Conservation (phyloP, 179 eudicot genomes). For the Amaranthus tricolor region DNA sequence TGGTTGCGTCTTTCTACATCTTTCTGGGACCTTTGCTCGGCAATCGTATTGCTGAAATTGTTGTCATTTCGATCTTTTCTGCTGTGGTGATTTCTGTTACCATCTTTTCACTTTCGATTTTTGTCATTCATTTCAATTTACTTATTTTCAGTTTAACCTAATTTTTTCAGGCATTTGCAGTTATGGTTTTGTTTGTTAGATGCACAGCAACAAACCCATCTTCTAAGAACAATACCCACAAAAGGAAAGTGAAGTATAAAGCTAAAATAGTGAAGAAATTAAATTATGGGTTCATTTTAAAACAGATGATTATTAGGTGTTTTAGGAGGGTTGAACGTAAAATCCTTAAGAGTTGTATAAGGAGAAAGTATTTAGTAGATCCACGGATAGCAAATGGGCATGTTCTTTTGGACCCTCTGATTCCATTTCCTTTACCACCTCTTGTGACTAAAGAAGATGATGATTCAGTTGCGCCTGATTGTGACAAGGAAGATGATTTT, state of each 20-base stretch:
- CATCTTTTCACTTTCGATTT: too few species aligned
- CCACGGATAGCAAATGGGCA: slow-evolving; percentile 34
- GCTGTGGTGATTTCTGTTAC: slow-evolving; percentile 40
- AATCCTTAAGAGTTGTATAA: slow-evolving; percentile 63
- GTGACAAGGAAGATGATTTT: slow-evolving; percentile 46
- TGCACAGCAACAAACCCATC: slow-evolving; percentile 78
- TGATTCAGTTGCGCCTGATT: slow-evolving; percentile 40
- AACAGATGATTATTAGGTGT: slow-evolving; percentile 51
- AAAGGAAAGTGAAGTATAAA: slow-evolving; percentile 33
- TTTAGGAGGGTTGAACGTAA: slow-evolving; percentile 68
- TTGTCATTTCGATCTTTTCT: slow-evolving; percentile 48
- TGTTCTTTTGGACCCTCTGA: slow-evolving; percentile 61
- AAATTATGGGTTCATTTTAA: slow-evolving; percentile 56
- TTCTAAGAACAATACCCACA: slow-evolving; percentile 49
- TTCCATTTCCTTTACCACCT: slow-evolving; percentile 52
- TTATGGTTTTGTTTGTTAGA: slow-evolving; percentile 57
- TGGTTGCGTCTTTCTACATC: slow-evolving; percentile 63
- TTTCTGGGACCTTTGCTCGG: slow-evolving; percentile 78
- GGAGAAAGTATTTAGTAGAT: slow-evolving; percentile 70
- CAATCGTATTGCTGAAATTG: slow-evolving; percentile 54
- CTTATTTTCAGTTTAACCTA: not conserved
- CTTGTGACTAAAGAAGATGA: slow-evolving; percentile 63
- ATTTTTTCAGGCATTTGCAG: slow-evolving; percentile 61
- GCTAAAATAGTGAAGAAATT: slow-evolving; percentile 28
- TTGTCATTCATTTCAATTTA: not conserved